Evolutionary conservation across 1,284 basidiomycete genomes (phyloP).

Genomic region (Chiua sp.): DNA sequence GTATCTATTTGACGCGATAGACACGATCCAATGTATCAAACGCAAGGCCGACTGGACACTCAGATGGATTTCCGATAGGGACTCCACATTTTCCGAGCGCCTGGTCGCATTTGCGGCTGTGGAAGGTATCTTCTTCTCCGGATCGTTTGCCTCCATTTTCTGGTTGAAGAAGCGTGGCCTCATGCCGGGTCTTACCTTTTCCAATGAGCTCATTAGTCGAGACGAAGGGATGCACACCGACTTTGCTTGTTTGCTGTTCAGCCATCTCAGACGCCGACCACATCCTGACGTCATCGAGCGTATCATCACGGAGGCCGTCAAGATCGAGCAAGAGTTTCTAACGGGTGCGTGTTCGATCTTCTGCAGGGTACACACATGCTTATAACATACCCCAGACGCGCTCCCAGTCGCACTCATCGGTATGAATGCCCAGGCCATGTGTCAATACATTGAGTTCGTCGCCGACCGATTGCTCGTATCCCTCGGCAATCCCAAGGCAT

Average conservation of each 20-base stretch:
- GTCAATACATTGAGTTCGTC: constrained; percentile 97
- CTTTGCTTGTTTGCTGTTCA: constrained; percentile 97
- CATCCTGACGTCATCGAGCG: constrained; percentile 77
- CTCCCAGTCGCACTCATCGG: constrained; percentile 77
- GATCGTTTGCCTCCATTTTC: constrained; percentile 94
- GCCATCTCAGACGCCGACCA: constrained; percentile 79
- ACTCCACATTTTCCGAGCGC: constrained; percentile 89
- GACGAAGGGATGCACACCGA: constrained; percentile 99
- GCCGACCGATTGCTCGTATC: constrained; percentile 91
- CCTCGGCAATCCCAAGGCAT: constrained; percentile 84
- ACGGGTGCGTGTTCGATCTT: constrained; percentile 51
- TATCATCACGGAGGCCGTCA: constrained; percentile 87
- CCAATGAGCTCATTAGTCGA: constrained; percentile 96
- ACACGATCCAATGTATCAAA: constrained; percentile 91
- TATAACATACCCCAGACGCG: constrained; percentile 53
- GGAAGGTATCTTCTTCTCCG: constrained; percentile 97
- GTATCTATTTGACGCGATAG: constrained; percentile 92
- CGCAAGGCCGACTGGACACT: constrained; percentile 95
- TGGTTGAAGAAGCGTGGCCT: constrained; percentile 99
- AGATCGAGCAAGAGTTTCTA: constrained; percentile 86
- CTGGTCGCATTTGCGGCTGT: constrained; percentile 96
- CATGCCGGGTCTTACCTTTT: constrained; percentile 98
- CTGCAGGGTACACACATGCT: background rate
- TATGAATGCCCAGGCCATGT: constrained; percentile 89
- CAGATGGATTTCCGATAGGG: constrained; percentile 87